Evolutionary conservation across 2,329 filamentous ascomycete genomes (phyloP).

Genomic region (Raffaelea deltoideospora): DNA sequence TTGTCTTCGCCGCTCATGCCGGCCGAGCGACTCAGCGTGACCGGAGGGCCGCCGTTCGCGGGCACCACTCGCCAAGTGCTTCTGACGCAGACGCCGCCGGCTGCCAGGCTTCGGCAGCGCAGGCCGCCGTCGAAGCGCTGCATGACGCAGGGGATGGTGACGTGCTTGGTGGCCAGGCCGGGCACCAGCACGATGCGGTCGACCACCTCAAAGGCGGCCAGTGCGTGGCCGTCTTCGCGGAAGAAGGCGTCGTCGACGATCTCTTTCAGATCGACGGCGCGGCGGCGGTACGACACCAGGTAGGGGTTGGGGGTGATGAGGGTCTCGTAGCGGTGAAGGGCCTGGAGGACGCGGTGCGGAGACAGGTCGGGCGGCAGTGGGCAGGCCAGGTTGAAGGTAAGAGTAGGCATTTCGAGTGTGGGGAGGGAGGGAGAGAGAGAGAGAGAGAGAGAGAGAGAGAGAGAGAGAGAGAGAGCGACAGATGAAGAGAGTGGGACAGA

Average conservation of each 20-base stretch:
- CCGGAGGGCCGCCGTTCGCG: too few species aligned
- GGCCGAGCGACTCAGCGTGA: too few species aligned
- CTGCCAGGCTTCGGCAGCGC: conserved; percentile 26
- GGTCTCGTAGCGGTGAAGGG: conserved; percentile 24
- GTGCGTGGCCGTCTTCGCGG: conserved; percentile 15
- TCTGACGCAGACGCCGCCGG: conserved; percentile 27
- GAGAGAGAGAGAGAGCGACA: background rate
- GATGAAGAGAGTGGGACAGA: too few species aligned
- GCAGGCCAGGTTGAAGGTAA: conserved; percentile 22
- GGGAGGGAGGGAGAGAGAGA: background rate
- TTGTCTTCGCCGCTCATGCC: background rate
- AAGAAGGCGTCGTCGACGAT: conserved; percentile 27
- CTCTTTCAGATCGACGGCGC: conserved; percentile 16
- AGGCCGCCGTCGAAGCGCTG: conserved; percentile 25
- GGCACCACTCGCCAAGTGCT: conserved; percentile 19
- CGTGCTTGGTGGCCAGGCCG: conserved; percentile 21
- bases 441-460: background rate
- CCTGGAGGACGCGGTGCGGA: conserved; percentile 21
- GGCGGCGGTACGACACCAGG: conserved; percentile 21
- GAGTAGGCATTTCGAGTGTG: conserved; percentile 15
- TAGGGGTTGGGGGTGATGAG: conserved; percentile 25
- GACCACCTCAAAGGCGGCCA: conserved; percentile 16
- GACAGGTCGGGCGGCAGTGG: conserved; percentile 25
- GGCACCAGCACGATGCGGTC: conserved; percentile 25
- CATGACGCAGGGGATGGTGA: conserved; percentile 27